Evolutionary conservation across 73 alveolate genomes (phyloP).

Genomic region (Halteria grandinella): DNA sequence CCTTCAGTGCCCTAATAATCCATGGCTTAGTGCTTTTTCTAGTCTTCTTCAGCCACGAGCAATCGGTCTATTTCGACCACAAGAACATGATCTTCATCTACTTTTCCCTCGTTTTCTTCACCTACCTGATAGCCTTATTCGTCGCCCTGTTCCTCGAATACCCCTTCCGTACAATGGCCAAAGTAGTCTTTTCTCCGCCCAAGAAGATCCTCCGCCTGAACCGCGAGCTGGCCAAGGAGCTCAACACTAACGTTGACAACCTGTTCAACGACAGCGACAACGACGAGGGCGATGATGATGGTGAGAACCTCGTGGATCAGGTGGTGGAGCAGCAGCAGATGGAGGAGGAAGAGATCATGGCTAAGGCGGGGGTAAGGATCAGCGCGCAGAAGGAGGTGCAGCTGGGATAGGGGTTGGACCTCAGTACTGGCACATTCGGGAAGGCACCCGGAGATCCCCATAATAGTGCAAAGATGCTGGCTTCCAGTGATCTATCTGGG

Average conservation of each 20-base stretch:
- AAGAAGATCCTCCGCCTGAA: constrained; percentile 24
- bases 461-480: too few species aligned
- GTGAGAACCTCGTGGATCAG: too few species aligned
- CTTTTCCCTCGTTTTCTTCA: constrained; percentile 21
- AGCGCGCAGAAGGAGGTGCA: too few species aligned
- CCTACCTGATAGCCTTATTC: constrained; percentile 5
- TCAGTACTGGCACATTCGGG: too few species aligned
- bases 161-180: constrained; percentile 38
- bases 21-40: constrained; percentile 5
- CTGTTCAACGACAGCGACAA: constrained; percentile 29
- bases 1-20: constrained; percentile 7
- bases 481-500: too few species aligned
- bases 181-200: constrained; percentile 37
- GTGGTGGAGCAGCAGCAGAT: too few species aligned
- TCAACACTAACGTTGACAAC: constrained; percentile 22
- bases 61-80: constrained; percentile 26
- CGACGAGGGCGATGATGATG: constrained; percentile 35
- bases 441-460: too few species aligned
- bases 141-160: constrained; percentile 28
- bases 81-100: constrained; percentile 38
- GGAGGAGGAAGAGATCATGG: too few species aligned
- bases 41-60: constrained; percentile 16
- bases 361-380: too few species aligned
- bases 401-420: too few species aligned
- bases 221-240: constrained; percentile 39